Evolutionary conservation across 2,329 filamentous ascomycete genomes (phyloP), one percentile per base, ranked within the genome.

Genomic region (Penicillium sp.): DNA sequence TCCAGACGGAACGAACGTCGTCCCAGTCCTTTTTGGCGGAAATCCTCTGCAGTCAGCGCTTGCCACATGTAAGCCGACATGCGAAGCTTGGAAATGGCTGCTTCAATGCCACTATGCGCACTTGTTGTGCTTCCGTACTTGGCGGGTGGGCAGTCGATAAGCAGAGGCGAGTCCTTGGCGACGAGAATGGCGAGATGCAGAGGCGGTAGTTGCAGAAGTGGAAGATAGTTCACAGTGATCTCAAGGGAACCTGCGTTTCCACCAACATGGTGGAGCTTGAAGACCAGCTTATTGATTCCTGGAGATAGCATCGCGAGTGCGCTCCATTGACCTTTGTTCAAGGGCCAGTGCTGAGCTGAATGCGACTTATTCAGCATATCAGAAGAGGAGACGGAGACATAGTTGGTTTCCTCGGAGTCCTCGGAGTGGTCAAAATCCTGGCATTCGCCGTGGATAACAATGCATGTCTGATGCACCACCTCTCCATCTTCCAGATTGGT

Each of bases 51-150:
- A 10, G 64, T 67, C 35, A 62, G 39, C 33, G 65, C 65, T 37
- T 67, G 65, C 65, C 65, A 67, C 64, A 67, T 67, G 43, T 67
- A 67, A 13, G 65, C 65, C 1, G 65, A 59, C 57, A 65, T 63
- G 36, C 65, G 60, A 33, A 67, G 52, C 31, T 67, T 67, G 33
- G 64, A 47, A 35, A 67, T 62, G 27, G 62, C 65, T 1, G 65
- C 60, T 31, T 66, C 60, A 13, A 67, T 52, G 36, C 58, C 49
- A 18, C 54, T 59, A 35, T 67, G 65, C 1, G 60, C 56, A 18
- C 51, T 59, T 2, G 65, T 63, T n/a, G 66, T 63, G n/a, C 41
- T 53, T 0, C 64, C 58, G 9, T 52, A 56, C 36, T 65, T 67
- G 36, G 57, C 43, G 3, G 60, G 60, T 4, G 65, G 65, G 39